Conservation (phyloP, 2,329 filamentous ascomycete species). For the Taxawa tesnikishii region DNA sequence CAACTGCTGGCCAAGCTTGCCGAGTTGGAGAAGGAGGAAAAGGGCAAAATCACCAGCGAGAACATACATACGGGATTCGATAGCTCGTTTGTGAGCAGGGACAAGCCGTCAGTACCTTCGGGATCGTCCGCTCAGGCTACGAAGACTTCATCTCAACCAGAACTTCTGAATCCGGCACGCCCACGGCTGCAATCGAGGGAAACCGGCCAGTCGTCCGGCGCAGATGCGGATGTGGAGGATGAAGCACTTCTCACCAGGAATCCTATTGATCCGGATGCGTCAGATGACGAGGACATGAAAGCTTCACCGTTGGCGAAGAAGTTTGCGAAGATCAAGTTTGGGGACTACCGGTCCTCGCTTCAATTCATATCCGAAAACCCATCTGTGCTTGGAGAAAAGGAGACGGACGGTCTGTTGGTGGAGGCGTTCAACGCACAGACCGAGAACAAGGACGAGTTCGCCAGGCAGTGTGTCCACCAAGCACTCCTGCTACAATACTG, state of each 20-base stretch:
- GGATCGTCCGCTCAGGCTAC: constrained; percentile 9
- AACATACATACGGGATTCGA: constrained; percentile 81
- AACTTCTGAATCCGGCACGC: constrained; percentile 56
- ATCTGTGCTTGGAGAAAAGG: constrained; percentile 65
- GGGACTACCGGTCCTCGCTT: constrained; percentile 61
- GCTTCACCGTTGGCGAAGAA: constrained; percentile 65
- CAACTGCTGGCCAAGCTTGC: constrained; percentile 63
- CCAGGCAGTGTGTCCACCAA: constrained; percentile 84
- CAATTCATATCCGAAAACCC: constrained; percentile 72
- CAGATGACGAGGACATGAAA: constrained; percentile 62
- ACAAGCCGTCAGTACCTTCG: constrained; percentile 3
- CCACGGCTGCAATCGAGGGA: constrained; percentile 24
- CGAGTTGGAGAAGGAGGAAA: constrained; percentile 73
- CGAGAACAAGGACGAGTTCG: constrained; percentile 56
- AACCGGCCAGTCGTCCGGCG: constrained; percentile 40
- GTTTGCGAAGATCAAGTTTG: constrained; percentile 66
- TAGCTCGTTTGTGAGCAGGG: constrained; percentile 66
- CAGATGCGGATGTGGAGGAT: constrained; percentile 51
- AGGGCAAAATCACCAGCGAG: constrained; percentile 88
- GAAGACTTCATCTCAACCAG: constrained; percentile 8
- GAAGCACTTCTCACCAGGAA: constrained; percentile 25
- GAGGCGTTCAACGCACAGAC: constrained; percentile 85
- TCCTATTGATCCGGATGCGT: constrained; percentile 31
- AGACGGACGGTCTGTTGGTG: constrained; percentile 82
- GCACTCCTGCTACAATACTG: constrained; percentile 91